Base-by-base conservation (phyloP, 768 basidiomycete genomes). In the Tulasnella sp. region DNA sequence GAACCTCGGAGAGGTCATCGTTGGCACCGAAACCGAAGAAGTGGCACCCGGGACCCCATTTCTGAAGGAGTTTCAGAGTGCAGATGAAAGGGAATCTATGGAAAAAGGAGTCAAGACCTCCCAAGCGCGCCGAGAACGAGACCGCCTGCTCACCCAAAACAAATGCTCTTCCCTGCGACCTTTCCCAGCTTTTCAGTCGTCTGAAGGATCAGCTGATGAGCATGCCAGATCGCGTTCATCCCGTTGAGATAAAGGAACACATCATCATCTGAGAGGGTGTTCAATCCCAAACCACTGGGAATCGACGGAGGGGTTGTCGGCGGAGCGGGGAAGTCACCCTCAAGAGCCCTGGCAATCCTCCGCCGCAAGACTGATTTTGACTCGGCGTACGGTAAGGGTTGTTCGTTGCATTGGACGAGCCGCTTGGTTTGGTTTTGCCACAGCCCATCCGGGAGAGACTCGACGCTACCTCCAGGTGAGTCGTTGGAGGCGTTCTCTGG, bases 181-280 rank as follows among this genome's bases (percentile, higher is more conserved):
- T 39, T 39, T 15, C 61, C 55, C 23, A 11, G 37, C 61, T 77
- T 77, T 10, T 29, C 61, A 86, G 85, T 2, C 86, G 26, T 87
- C 37, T 85, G 83, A 78, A 90, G 85, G 9, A 88, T 88, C 11
- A 95, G 85, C 80, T 92, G 89, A 82, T 98, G 95, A 0, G 95
- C 91, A 82, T 88, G 92, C 93, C 94, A 99, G 73, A 99, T 97
- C 0, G 97, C 96, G 42, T 91, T 85, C 97, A 99, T 99, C 0
- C 97, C 97, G 0, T 90, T 89, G 0, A 94, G 89, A 81, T 88
- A 96, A 32, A 99, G 86, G 83, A 89, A 98, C 0, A 99, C 97
- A 80, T 98, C 97, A 48, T 92, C 88, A 82, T 97, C 95, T 2
- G 89, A 88, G n/a, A 97, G 88, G 29, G 88, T 88, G 80, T 91